Evolutionary conservation across 1,139 yeast genomes (phyloP).

Genomic region (Debaryomyces sp.): DNA sequence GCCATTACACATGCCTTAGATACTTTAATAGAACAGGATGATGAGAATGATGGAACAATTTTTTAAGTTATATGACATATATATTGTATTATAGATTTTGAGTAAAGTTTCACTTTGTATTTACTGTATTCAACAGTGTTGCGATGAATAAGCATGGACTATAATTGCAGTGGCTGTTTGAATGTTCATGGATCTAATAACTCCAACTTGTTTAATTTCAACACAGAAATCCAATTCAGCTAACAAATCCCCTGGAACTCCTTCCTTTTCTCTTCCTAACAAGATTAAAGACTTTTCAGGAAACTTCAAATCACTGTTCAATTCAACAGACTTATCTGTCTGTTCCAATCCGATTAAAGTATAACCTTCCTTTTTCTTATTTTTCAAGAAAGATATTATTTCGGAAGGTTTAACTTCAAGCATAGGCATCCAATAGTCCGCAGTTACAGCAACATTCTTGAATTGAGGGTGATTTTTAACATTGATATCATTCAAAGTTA

Average conservation of each 20-base stretch:
- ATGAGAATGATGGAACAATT: conserved; percentile 30
- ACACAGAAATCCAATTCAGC: conserved; percentile 85
- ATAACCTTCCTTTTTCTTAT: conserved; percentile 76
- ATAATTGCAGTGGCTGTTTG: conserved; percentile 96
- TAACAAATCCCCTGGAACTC: conserved; percentile 83
- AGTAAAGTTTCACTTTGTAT: background rate
- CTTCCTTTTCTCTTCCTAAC: conserved; percentile 87
- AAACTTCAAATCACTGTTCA: conserved; percentile 64
- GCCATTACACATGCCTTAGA: conserved; percentile 43
- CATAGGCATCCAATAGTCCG: conserved; percentile 97
- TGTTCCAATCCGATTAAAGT: conserved; percentile 90
- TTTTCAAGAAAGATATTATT: conserved; percentile 57
- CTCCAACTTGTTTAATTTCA: conserved; percentile 91
- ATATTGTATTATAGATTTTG: conserved; percentile 6
- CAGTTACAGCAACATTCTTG: conserved; percentile 88
- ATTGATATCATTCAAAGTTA: conserved; percentile 72
- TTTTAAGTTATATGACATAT: conserved; percentile 18
- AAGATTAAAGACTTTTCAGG: conserved; percentile 79
- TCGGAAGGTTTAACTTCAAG: conserved; percentile 65
- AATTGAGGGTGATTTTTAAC: conserved; percentile 71
- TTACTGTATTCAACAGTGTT: conserved; percentile 49
- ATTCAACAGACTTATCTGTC: conserved; percentile 79
- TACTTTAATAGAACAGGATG: conserved; percentile 41
- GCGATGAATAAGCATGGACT: conserved; percentile 86
- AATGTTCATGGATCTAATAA: conserved; percentile 91